Percentiles rank a stretch among this genome's conserved stretches.
These are phyloP conservation scores for Vigna angularis DNA, from an alignment of 306 rosid species.

Conservation along the genomic window DNA sequence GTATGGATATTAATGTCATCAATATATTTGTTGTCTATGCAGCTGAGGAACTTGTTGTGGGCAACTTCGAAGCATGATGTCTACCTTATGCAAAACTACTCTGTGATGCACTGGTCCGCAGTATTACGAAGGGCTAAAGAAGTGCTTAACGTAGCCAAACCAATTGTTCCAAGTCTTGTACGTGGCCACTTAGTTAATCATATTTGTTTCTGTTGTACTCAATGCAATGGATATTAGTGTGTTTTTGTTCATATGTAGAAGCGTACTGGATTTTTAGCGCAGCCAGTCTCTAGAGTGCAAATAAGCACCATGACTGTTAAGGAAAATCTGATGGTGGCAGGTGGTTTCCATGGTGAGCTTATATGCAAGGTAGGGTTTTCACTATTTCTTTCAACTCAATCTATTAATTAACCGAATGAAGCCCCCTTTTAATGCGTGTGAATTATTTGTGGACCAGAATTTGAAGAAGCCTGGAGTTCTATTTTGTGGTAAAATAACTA, in stretches of 20 bases:
- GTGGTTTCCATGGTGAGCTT: constrained; percentile 96
- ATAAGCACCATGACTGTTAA: constrained; percentile 94
- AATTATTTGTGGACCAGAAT: constrained; percentile 54
- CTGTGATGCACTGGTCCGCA: constrained; percentile 93
- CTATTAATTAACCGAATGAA: not conserved
- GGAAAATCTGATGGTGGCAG: constrained; percentile 82
- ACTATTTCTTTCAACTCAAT: constrained; percentile 24
- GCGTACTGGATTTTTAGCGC: constrained; percentile 61
- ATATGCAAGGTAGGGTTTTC: constrained; percentile 80
- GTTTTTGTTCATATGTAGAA: constrained; percentile 51
- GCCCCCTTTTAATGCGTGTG: constrained; percentile 15
- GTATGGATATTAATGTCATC: constrained; percentile 45
- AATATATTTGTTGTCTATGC: constrained; percentile 46
- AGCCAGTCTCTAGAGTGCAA: constrained; percentile 82
- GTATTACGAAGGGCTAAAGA: constrained; percentile 73
- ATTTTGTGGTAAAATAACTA: constrained; percentile 80
- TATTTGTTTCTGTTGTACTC: constrained; percentile 17
- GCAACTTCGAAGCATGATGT: constrained; percentile 97
- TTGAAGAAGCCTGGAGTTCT: constrained; percentile 73
- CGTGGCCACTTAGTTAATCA: constrained; percentile 41
- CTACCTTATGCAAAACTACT: constrained; percentile 91
- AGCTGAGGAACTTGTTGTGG: constrained; percentile 92
- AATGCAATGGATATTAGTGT: constrained; percentile 30
- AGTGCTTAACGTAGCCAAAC: constrained; percentile 79
- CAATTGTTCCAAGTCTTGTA: constrained; percentile 76